Conservation (phyloP, 306 rosid species). For the Adenanthera pavonina region DNA sequence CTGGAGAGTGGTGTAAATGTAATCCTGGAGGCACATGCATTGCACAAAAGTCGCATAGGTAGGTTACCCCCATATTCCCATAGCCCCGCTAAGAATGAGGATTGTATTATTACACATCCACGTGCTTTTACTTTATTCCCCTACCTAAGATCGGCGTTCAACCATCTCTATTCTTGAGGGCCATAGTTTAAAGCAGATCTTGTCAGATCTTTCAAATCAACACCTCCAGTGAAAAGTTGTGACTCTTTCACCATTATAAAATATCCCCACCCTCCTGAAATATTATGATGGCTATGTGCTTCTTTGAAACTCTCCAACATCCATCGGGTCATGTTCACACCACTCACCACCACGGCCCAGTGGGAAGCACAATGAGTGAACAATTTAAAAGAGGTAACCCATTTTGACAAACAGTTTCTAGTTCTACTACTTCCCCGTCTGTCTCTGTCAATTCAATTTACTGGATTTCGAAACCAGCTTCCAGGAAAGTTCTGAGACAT, state of each 20-base stretch:
- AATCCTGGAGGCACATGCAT: not conserved
- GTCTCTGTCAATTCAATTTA: not conserved
- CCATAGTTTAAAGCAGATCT: slow-evolving; percentile 26
- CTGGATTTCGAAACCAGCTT: not conserved
- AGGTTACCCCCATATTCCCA: too few relatives aligned
- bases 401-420: not conserved
- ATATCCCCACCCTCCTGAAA: not conserved
- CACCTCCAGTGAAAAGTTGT: not conserved
- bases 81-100: not conserved
- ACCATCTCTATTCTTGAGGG: slow-evolving; percentile 23
- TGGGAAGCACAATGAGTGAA: slow-evolving; percentile 28
- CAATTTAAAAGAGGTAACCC: not conserved
- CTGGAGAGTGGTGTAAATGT: not conserved
- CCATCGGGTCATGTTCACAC: too few relatives aligned
- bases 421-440: not conserved
- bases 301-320: not conserved
- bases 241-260: not conserved
- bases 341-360: not conserved
- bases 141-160: not conserved
- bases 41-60: not conserved
- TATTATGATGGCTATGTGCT: not conserved
- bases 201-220: not conserved
- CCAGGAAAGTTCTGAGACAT: not conserved
- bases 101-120: not conserved
- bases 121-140: not conserved